Evolutionary conservation across 2,329 filamentous ascomycete genomes (phyloP), one percentile per base, ranked within the genome.

Genomic region (Fusarium napiforme): DNA sequence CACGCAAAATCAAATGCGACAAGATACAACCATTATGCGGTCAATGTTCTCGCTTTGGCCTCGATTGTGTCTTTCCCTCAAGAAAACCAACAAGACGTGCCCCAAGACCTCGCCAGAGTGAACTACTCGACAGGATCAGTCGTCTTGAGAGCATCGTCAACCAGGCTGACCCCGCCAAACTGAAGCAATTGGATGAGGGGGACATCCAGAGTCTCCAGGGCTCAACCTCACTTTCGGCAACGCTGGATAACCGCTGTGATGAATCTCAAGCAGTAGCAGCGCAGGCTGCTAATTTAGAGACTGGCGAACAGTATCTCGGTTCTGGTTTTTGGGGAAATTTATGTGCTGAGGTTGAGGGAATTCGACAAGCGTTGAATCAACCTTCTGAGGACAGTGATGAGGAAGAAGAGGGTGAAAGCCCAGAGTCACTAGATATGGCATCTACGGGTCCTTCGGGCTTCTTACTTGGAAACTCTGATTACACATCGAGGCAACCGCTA

Each of bases 1-100:
- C 88, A 69, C 86, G 89, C 69, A 92, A 91, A 77, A 83, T 91
- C 49, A 90, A 88, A 73, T 92, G 90, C 80, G 85, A 89, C 76
- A 86, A 88, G 71, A 81, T 83, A 40, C 83, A 86, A 67, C 90
- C 89, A 9, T 50, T 69, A 32, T 92, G 90, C 77, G 79, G 81
- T 11, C 86, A 87, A 63, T 91, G 89, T 76, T 75, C 84, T 28
- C 86, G 84, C 56, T 82, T 83, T 42, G 79, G 82, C 12, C 81
- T 83, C 14, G 84, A 87, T 52, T 91, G 86, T 74, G 75, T 84
- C 42, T 85, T 84, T 60, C 84, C 84, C 23, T 78, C 81, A n/a
- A 81, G 84, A 34, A 86, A 85, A 71, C 83, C 83, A 43, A 83
- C 82, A 53, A 80, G 83, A 28, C 81, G 82, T 57, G 83, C 82